Percentiles rank a stretch among this genome's conserved stretches.
Conservation (phyloP, 2,329 filamentous ascomycete species). For the Albifimbria verrucaria region DNA sequence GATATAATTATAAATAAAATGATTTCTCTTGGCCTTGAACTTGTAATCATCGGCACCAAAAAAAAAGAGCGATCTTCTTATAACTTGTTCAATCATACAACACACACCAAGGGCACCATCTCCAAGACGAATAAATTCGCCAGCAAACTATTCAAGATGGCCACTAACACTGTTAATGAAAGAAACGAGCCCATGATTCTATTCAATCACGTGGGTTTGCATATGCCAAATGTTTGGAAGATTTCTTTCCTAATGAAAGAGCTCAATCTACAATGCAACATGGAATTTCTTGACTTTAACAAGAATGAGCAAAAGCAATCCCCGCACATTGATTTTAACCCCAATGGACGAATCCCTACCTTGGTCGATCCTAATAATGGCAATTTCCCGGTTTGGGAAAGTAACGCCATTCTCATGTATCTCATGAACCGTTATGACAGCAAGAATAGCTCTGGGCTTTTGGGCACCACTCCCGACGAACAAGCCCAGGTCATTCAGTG, state of each 20-base stretch:
- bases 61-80: too few species aligned
- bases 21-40: too few species aligned
- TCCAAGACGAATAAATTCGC: too few species aligned
- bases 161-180: background rate
- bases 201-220: background rate
- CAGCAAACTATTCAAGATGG: background rate
- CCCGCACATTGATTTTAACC: conserved; percentile 1
- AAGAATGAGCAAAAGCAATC: conserved; percentile 1
- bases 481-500: conserved; percentile 2
- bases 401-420: conserved; percentile 1
- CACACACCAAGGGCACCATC: too few species aligned
- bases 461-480: background rate
- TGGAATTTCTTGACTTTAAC: conserved; percentile 1
- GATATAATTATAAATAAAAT: too few species aligned
- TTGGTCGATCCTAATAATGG: conserved; percentile 1
- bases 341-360: conserved; percentile 1
- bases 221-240: conserved; percentile 1
- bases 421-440: conserved; percentile 1
- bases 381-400: conserved; percentile 1
- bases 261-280: background rate
- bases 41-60: too few species aligned
- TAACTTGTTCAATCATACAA: too few species aligned
- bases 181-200: background rate
- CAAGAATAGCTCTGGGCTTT: conserved; percentile 1
- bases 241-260: conserved; percentile 1